phyloP scores from a whole-genome alignment of 192 early-diverging fungal species.

The Podila verticillata region DNA sequence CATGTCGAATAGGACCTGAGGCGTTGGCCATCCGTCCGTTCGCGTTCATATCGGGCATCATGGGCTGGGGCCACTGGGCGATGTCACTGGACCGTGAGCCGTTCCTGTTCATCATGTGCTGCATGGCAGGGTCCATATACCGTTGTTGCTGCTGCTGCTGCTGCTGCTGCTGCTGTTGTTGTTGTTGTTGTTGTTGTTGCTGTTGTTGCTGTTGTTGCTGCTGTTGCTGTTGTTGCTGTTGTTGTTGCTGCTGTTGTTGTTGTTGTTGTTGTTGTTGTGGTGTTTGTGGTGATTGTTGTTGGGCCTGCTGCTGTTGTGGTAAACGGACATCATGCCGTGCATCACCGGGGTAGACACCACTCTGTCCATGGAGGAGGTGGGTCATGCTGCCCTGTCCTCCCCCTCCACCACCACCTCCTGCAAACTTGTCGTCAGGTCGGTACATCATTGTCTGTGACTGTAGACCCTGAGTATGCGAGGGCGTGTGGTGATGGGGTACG shows the following conservation, averaged over 20 bases:
- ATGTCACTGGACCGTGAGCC: constrained; percentile 26
- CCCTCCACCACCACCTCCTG: background rate
- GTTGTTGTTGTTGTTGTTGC: constrained; percentile 11
- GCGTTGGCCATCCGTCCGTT: background rate
- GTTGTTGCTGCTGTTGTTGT: constrained; percentile 12
- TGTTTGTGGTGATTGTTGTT: constrained; percentile 17
- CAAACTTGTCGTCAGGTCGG: constrained; percentile 2
- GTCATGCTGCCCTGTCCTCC: background rate
- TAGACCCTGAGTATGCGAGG: constrained; percentile 3
- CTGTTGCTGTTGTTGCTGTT: constrained; percentile 18
- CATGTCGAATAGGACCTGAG: constrained; percentile 26
- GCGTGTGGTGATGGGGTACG: constrained; percentile 6
- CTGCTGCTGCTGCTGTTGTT: constrained; percentile 20
- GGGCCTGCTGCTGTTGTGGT: constrained; percentile 3
- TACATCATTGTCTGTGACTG: constrained; percentile 11
- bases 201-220: constrained; percentile 5
- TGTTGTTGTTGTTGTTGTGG: constrained; percentile 20
- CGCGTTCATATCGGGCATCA: constrained; percentile 10
- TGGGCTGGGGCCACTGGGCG: constrained; percentile 2
- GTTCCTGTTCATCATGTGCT: constrained; percentile 13
- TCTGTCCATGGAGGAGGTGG: background rate
- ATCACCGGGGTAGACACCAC: constrained; percentile 4
- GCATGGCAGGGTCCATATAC: constrained; percentile 26
- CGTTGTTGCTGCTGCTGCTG: constrained; percentile 22
- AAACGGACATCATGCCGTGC: constrained; percentile 15